Evolutionary conservation across 495 filamentous ascomycete genomes (phyloP), one percentile per base, ranked within the genome.

Genomic region (Neurospora sp.): DNA sequence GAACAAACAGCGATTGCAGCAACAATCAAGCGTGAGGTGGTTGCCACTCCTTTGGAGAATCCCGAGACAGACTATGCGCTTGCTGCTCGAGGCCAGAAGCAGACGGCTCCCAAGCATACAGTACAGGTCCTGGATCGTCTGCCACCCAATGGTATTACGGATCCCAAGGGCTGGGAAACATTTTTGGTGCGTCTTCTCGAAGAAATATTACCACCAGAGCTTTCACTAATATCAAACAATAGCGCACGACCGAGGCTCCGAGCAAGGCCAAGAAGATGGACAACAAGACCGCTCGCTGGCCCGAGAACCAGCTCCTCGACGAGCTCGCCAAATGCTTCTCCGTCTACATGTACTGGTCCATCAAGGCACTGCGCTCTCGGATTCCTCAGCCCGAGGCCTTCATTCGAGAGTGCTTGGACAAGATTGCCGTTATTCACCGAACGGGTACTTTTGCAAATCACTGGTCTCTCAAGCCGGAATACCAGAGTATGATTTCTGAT

Each of bases 341-440:
- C 40, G 82, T 90, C 70, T 97, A 91, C 85, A 88, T 88, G 71
- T 98, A 94, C 82, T 98, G 95, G 95, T 88, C 92, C 20, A 91
- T 98, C 84, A 94, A 92, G 77, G 88, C 89, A 0, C 88, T 99
- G 75, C 92, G 92, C 74, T 83, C 86, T 27, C 81, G 84, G 74
- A 86, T 94, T 40, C 84, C 88, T 70, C 96, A 99, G 83, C 96
- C 96, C 0, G 96, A 99, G 79, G 90, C 91, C 5, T 99, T 94
- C 80, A 89, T 99, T 69, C 94, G 94, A 74, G 88, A 96, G 80
- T 91, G 89, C 1, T 81, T 99, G 74, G 91, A 94, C 73, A 88
- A 93, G 80, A 88, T 98, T 72, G 96, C 94, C 1, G 87, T 90
- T 16, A 82, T 97, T 69, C 90, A 94, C 75, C 92, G 93, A 79